Percentiles rank a stretch among this genome's conserved stretches.
These are phyloP conservation scores for Simmondsia chinensis DNA, from an alignment of 148 eudicot genomes.

Conservation along the genomic window DNA sequence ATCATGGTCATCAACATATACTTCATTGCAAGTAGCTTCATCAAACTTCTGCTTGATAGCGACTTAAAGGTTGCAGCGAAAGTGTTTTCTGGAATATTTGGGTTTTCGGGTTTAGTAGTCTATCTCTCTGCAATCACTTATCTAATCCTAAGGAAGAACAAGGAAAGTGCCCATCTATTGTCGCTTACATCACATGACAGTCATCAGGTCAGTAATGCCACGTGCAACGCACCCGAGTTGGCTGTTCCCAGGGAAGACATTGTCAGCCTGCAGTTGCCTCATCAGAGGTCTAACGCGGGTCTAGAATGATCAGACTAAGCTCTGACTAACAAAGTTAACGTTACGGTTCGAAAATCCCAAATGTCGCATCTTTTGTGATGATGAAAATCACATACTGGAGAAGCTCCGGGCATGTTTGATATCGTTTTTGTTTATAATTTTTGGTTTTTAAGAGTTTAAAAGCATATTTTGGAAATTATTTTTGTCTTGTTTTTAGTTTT, in stretches of 20 bases:
- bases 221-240: slow-evolving; percentile 2
- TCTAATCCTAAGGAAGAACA: slow-evolving; percentile 62
- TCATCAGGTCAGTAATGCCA: slow-evolving; percentile 16
- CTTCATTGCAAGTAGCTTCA: slow-evolving; percentile 59
- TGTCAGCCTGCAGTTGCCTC: slow-evolving; percentile 81
- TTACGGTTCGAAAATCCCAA: no score
- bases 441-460: no score
- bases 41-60: slow-evolving; percentile 56
- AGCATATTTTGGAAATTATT: no score
- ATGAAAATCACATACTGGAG: background rate
- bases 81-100: slow-evolving; percentile 56
- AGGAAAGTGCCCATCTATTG: slow-evolving; percentile 46
- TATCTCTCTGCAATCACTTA: slow-evolving; percentile 71
- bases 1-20: slow-evolving; percentile 86
- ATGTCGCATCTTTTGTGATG: no score
- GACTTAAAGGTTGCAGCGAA: slow-evolving; percentile 35
- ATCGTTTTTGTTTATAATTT: no score
- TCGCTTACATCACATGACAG: slow-evolving; percentile 41
- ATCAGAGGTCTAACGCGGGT: slow-evolving; percentile 25
- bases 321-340: background rate
- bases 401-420: no score
- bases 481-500: no score
- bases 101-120: slow-evolving; percentile 52
- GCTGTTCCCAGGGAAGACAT: slow-evolving; percentile 72
- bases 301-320: slow-evolving; percentile 10